Conservation (phyloP, 1,284 basidiomycete species). For the Lentinula novae-zelandiae region DNA sequence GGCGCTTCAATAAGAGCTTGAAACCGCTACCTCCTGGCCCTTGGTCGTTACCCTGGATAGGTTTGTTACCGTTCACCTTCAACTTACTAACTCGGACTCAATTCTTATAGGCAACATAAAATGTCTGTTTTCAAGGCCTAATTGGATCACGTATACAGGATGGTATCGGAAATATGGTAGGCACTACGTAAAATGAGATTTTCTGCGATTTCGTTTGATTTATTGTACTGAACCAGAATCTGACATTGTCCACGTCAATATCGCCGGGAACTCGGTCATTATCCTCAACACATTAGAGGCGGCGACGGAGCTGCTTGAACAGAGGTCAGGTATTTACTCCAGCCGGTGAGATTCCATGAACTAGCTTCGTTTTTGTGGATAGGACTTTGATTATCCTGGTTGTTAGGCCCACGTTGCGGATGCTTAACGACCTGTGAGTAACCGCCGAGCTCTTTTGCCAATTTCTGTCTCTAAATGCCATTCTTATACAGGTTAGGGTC, state of each 20-base stretch:
- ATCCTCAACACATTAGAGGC: slow-evolving; percentile 3
- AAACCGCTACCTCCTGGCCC: slow-evolving; percentile 3
- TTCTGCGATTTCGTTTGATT: background rate
- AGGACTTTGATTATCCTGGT: background rate
- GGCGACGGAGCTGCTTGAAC: slow-evolving; percentile 8
- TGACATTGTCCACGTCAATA: slow-evolving; percentile 9
- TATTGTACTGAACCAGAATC: background rate
- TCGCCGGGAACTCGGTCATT: slow-evolving; percentile 3
- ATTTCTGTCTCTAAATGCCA: background rate
- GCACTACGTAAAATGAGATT: background rate
- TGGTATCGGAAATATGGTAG: background rate
- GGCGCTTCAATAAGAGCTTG: background rate
- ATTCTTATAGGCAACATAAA: background rate
- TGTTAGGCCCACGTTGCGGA: background rate
- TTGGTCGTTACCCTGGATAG: background rate
- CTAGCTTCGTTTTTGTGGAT: background rate
- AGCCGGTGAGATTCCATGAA: background rate
- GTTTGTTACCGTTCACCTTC: background rate
- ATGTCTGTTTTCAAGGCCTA: background rate
- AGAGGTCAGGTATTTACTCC: slow-evolving; percentile 7
- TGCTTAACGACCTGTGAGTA: slow-evolving; percentile 3
- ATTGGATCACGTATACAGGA: slow-evolving; percentile 1
- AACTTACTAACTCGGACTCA: background rate
- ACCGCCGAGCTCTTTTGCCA: background rate
- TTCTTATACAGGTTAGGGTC: background rate